These are phyloP conservation scores for Microascus cirrosus DNA, from an alignment of 2,329 filamentous ascomycete genomes.

Conservation along the genomic window DNA sequence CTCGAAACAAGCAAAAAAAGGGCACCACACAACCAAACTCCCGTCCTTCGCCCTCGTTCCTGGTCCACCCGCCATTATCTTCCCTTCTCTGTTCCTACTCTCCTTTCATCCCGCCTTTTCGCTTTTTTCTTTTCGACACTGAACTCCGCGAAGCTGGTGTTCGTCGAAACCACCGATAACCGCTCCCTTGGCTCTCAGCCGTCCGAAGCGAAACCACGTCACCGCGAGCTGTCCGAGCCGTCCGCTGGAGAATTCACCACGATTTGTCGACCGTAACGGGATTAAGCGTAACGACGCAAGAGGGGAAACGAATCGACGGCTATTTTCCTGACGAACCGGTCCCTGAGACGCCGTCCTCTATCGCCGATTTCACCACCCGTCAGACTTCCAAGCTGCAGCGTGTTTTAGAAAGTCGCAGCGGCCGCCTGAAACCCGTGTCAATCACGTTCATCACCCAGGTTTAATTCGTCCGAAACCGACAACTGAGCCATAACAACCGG, in stretches of 20 bases:
- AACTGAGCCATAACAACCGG: neutral
- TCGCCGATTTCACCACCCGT: neutral
- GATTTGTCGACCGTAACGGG: neutral
- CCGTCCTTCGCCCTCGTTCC: neutral
- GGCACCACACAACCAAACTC: neutral
- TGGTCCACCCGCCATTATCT: neutral
- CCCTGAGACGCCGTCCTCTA: conserved; percentile 1
- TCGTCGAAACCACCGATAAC: neutral
- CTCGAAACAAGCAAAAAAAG: conserved; percentile 1
- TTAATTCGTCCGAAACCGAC: neutral
- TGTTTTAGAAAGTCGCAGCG: conserved; percentile 5
- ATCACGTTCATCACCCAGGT: conserved; percentile 1
- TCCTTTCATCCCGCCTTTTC: conserved; percentile 1
- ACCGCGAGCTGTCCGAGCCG: neutral
- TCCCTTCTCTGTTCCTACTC: neutral
- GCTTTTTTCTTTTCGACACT: neutral
- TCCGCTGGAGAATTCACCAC: neutral
- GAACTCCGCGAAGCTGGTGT: neutral
- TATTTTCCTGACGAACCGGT: conserved; percentile 1
- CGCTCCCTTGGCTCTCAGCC: neutral
- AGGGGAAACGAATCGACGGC: neutral
- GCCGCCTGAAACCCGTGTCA: conserved; percentile 5
- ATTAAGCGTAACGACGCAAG: neutral
- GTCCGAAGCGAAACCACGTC: neutral
- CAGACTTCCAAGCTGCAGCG: neutral